Conservation (phyloP, 345 rosid species). For the Lagerstroemia speciosa region DNA sequence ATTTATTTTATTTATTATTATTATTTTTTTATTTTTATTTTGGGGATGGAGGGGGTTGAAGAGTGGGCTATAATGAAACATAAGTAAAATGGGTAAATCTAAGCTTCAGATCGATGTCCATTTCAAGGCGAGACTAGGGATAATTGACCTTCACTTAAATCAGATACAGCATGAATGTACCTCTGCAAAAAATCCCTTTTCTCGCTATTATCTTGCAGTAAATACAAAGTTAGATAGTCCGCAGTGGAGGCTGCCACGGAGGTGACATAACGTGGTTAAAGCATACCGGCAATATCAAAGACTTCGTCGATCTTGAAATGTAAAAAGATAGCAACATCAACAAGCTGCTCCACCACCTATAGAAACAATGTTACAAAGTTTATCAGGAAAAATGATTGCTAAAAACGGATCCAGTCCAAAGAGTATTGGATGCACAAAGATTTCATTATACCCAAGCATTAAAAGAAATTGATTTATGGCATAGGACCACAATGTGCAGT, state of each 20-base stretch:
- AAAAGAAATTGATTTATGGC: too few relatives aligned
- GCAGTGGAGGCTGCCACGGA: background rate
- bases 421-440: background rate
- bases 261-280: conserved; percentile 9
- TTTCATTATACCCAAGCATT: background rate
- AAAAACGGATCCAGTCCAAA: background rate
- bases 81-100: background rate
- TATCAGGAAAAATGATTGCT: background rate
- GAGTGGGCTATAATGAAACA: background rate
- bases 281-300: conserved; percentile 73
- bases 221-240: background rate
- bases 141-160: background rate
- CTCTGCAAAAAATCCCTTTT: too few relatives aligned
- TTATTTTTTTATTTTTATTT: too few relatives aligned
- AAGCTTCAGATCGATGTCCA: background rate
- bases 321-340: conserved; percentile 79
- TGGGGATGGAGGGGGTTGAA: too few relatives aligned
- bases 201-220: background rate
- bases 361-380: conserved; percentile 6
- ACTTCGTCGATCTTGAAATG: conserved; percentile 82
- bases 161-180: background rate
- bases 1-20: background rate
- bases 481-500: too few relatives aligned
- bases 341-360: conserved; percentile 94
- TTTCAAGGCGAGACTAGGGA: background rate